phyloP scores from a whole-genome alignment of 1,284 basidiomycete species.

The Sporisorium reilianum region DNA sequence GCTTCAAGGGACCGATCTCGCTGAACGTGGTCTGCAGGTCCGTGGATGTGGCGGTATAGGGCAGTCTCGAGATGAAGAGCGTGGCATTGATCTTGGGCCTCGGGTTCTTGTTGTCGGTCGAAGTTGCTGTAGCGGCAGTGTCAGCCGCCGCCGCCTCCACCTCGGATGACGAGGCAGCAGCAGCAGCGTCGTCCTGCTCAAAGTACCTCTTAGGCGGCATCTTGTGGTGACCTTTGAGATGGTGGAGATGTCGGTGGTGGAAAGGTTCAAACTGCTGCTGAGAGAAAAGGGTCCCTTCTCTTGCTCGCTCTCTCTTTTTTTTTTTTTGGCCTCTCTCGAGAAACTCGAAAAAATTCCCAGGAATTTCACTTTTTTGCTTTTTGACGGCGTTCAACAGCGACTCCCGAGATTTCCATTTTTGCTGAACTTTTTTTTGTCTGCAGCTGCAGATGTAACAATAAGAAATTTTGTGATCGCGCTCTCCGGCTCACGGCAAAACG shows the following conservation, averaged over 20 bases:
- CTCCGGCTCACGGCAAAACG: conserved; percentile 5
- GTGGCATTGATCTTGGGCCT: conserved; percentile 58
- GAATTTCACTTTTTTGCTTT: conserved; percentile 10
- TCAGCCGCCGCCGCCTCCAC: not conserved
- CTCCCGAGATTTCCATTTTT: conserved; percentile 19
- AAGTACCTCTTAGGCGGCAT: conserved; percentile 60
- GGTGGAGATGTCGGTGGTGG: not conserved
- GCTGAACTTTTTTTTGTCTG: not conserved
- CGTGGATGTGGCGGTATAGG: conserved; percentile 87
- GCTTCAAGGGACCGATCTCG: conserved; percentile 90
- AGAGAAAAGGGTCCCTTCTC: conserved; percentile 4
- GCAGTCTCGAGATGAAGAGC: conserved; percentile 74
- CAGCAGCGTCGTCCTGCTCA: conserved; percentile 38
- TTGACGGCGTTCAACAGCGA: conserved; percentile 14
- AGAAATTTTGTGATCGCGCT: conserved; percentile 17
- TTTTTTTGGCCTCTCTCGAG: not conserved
- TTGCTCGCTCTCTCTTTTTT: not conserved
- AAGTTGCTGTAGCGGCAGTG: not conserved
- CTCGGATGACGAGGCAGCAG: conserved; percentile 18
- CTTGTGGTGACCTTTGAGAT: conserved; percentile 2
- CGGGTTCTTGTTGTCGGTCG: conserved; percentile 12
- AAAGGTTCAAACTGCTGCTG: not conserved
- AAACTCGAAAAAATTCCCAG: conserved; percentile 14
- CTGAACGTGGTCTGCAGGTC: conserved; percentile 94
- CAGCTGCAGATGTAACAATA: not conserved